Percentiles rank a stretch among this genome's conserved stretches.
Evolutionary conservation across 2,329 filamentous ascomycete species (phyloP).

Genomic region (Apiospora marii): DNA sequence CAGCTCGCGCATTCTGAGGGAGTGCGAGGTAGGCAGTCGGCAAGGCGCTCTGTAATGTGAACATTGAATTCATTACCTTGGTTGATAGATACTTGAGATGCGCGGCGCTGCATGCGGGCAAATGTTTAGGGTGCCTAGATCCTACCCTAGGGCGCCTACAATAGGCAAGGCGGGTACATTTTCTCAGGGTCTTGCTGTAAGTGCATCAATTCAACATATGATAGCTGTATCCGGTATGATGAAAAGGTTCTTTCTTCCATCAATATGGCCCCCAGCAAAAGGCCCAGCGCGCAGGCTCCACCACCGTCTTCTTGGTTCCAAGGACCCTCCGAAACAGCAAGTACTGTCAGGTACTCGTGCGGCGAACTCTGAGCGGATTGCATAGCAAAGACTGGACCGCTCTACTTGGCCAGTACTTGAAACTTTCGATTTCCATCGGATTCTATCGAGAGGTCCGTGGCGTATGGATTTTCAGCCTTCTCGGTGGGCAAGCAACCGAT

Average conservation of each 20-base stretch:
- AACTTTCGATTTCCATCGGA: conserved; percentile 41
- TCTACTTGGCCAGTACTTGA: conserved; percentile 32
- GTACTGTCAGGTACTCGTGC: conserved; percentile 11
- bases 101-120: conserved; percentile 4
- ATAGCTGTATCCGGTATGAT: conserved; percentile 6
- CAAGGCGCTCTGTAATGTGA: background rate
- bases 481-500: conserved; percentile 24
- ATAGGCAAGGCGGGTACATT: background rate
- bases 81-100: background rate
- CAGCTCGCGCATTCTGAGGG: too few species aligned
- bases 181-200: conserved; percentile 14
- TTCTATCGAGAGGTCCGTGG: conserved; percentile 43
- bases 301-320: conserved; percentile 1
- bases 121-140: background rate
- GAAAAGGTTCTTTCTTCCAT: conserved; percentile 19
- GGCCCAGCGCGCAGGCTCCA: conserved; percentile 9
- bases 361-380: background rate
- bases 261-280: background rate
- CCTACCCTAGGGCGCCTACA: background rate
- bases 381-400: background rate
- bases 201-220: background rate
- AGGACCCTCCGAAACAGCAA: background rate
- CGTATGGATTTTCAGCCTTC: conserved; percentile 42
- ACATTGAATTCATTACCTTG: too few species aligned
- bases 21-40: background rate